Evolutionary conservation across 768 basidiomycete species (phyloP).

Genomic region (Rhodotorula sphaerocarpa): DNA sequence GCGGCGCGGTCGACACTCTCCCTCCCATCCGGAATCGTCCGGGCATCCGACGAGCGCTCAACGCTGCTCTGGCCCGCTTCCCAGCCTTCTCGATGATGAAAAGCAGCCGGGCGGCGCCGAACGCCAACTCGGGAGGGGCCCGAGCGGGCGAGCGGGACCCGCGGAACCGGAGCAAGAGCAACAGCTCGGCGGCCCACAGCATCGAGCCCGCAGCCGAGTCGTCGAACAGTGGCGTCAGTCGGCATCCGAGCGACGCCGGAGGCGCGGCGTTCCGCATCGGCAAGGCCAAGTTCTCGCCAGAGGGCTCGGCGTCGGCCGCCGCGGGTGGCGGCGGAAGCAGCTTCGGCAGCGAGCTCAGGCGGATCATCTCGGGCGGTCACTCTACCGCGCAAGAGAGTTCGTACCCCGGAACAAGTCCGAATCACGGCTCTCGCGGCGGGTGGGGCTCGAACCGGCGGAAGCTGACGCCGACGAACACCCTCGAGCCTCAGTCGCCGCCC

Average conservation of each 20-base stretch:
- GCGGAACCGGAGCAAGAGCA: constrained; percentile 33
- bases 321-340: not conserved
- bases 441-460: constrained; percentile 17
- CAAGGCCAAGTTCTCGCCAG: constrained; percentile 16
- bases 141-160: constrained; percentile 1
- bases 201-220: constrained; percentile 22
- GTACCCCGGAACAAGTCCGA: constrained; percentile 1
- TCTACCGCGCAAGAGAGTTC: not conserved
- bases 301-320: not conserved
- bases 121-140: constrained; percentile 7
- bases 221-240: constrained; percentile 18
- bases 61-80: constrained; percentile 37
- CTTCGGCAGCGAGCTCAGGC: constrained; percentile 23
- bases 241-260: constrained; percentile 27
- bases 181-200: constrained; percentile 31
- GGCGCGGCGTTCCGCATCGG: constrained; percentile 1
- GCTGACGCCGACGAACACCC: not conserved
- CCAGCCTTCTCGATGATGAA: constrained; percentile 33
- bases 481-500: constrained; percentile 7
- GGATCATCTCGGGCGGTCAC: constrained; percentile 21
- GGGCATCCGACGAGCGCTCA: constrained; percentile 36
- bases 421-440: constrained; percentile 8
- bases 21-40: constrained; percentile 29
- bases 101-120: constrained; percentile 18
- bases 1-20: constrained; percentile 16